Conservation (phyloP, 305 asterid species). For the Fraxinus xanthoxyloides region DNA sequence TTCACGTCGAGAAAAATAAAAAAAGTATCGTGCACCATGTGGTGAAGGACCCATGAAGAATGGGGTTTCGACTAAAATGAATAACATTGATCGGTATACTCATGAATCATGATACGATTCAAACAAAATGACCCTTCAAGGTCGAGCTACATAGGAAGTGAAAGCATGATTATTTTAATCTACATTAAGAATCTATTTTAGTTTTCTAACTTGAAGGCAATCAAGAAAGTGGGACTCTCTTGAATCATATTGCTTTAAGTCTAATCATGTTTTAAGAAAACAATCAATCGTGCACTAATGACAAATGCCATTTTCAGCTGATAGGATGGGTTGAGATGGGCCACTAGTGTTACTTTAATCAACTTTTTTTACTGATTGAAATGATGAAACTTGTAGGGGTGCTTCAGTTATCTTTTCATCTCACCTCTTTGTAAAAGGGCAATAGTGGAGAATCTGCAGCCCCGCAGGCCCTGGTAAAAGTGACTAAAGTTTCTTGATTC, state of each 20-base stretch:
- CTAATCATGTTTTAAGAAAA: conserved; percentile 23
- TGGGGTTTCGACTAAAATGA: not conserved
- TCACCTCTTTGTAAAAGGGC: not conserved
- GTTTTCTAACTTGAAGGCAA: conserved; percentile 22
- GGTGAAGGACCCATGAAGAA: not conserved
- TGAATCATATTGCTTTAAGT: conserved; percentile 23
- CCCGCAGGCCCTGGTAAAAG: not conserved
- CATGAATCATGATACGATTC: not conserved
- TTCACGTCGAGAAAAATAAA: not conserved
- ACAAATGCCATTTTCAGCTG: not conserved
- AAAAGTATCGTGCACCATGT: not conserved
- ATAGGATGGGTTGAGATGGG: not conserved
- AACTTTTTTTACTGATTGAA: not conserved
- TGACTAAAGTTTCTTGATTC: not conserved
- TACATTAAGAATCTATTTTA: not conserved
- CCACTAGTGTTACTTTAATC: not conserved
- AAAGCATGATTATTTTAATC: not conserved
- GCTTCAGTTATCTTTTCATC: conserved; percentile 3
- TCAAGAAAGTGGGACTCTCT: conserved; percentile 26
- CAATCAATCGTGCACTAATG: conserved; percentile 28
- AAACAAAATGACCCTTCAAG: not conserved
- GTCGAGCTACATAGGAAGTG: not conserved
- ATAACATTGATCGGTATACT: not conserved
- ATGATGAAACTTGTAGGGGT: not conserved
- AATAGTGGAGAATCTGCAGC: not conserved